Percentiles rank a stretch among this genome's conserved stretches.
These are phyloP conservation scores for Plantago elongata DNA, from an alignment of 257 asterid species.

Conservation along the genomic window DNA sequence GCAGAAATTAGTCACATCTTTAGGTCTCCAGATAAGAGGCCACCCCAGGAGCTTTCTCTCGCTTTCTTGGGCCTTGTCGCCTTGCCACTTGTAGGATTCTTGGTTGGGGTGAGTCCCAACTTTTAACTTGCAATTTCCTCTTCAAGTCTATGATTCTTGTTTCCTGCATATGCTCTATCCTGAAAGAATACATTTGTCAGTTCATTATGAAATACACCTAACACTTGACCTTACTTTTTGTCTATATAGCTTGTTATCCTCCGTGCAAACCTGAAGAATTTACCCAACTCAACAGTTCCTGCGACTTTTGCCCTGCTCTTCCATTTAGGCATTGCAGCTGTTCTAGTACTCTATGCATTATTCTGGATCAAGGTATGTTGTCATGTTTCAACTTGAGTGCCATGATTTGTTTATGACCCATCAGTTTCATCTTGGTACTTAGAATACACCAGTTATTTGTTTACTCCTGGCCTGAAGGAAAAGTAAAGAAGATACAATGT, in stretches of 20 bases:
- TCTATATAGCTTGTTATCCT: constrained; percentile 60
- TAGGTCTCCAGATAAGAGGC: constrained; percentile 82
- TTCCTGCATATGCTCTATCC: too few species aligned
- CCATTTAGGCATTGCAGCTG: constrained; percentile 83
- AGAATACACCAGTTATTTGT: not conserved
- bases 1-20: constrained; percentile 86
- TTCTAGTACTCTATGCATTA: constrained; percentile 61
- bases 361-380: constrained; percentile 89
- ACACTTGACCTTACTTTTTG: constrained; percentile 3
- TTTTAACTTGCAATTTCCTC: constrained; percentile 1
- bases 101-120: constrained; percentile 66
- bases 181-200: not conserved
- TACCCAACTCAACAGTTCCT: constrained; percentile 61
- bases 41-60: constrained; percentile 74
- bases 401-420: not conserved
- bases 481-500: too few species aligned
- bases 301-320: constrained; percentile 67
- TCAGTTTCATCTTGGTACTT: not conserved
- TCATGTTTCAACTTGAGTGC: not conserved
- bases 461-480: too few species aligned
- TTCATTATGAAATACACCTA: constrained; percentile 5
- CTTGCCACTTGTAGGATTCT: constrained; percentile 74
- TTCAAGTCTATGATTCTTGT: not conserved
- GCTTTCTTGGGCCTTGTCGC: constrained; percentile 72
- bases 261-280: constrained; percentile 73